Conservation (phyloP, 2,329 filamentous ascomycete genomes). For the Orbilia javanica region DNA sequence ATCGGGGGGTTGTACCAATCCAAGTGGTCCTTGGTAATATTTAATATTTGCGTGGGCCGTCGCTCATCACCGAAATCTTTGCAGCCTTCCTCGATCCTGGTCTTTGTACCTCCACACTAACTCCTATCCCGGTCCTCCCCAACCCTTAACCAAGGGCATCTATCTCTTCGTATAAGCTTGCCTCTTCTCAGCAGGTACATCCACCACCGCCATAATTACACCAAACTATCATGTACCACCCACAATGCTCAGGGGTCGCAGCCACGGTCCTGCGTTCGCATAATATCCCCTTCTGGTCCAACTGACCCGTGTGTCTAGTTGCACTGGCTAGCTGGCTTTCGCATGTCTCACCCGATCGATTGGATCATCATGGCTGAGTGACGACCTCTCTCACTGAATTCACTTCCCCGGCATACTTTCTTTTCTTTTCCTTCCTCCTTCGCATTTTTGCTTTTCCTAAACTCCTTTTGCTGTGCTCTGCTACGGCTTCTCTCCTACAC, state of each 20-base stretch:
- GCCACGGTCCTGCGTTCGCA: slow-evolving; percentile 39
- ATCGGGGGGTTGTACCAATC: slow-evolving; percentile 7
- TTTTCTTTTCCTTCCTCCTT: slow-evolving; percentile 53
- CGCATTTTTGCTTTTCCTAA: slow-evolving; percentile 57
- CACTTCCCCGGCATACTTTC: slow-evolving; percentile 54
- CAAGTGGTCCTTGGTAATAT: slow-evolving; percentile 6
- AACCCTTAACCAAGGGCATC: slow-evolving; percentile 22
- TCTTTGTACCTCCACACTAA: slow-evolving; percentile 58
- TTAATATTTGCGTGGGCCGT: slow-evolving; percentile 30
- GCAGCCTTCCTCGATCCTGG: slow-evolving; percentile 28
- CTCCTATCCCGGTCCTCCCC: slow-evolving; percentile 20
- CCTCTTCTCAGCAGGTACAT: slow-evolving; percentile 51
- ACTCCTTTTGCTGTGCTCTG: slow-evolving; percentile 61
- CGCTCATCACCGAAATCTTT: slow-evolving; percentile 56
- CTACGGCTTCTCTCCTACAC: slow-evolving; percentile 62
- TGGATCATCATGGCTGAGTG: slow-evolving; percentile 58
- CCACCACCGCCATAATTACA: slow-evolving; percentile 23
- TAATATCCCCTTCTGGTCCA: slow-evolving; percentile 45
- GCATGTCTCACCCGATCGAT: slow-evolving; percentile 58
- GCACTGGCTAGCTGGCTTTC: slow-evolving; percentile 48
- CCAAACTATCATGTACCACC: slow-evolving; percentile 13
- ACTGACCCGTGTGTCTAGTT: slow-evolving; percentile 36
- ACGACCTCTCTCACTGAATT: slow-evolving; percentile 55
- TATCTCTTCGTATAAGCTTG: slow-evolving; percentile 22
- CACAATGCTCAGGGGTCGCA: slow-evolving; percentile 15